Evolutionary conservation across 2,329 filamentous ascomycete species (phyloP).

Genomic region (Penicillium polonicum): DNA sequence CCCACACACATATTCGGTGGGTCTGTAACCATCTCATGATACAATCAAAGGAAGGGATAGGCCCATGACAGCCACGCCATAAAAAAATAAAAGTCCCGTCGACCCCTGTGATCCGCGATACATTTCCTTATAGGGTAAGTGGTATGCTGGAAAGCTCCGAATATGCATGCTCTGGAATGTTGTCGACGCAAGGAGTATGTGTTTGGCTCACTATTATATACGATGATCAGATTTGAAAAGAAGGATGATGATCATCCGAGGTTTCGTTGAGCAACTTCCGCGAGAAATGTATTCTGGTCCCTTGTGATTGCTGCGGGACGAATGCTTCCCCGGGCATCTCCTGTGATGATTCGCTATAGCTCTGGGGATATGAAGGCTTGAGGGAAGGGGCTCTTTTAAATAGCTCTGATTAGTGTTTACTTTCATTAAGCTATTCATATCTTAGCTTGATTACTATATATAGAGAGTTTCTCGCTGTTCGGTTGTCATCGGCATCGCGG

Average conservation of each 20-base stretch:
- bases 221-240: not conserved
- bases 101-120: conserved; percentile 3
- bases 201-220: conserved; percentile 1
- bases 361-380: not conserved
- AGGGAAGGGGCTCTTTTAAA: not conserved
- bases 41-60: not conserved
- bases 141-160: conserved; percentile 14
- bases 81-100: not conserved
- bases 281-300: not conserved
- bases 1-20: not conserved
- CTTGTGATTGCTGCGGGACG: not conserved
- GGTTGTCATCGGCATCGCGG: not conserved
- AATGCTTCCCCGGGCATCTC: not conserved
- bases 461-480: not conserved
- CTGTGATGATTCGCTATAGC: not conserved
- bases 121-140: conserved; percentile 8
- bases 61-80: not conserved
- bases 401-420: not conserved
- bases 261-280: not conserved
- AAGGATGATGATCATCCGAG: not conserved
- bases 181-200: not conserved
- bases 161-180: conserved; percentile 9
- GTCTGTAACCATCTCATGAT: not conserved
- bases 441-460: not conserved
- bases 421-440: not conserved